Evolutionary conservation across 495 filamentous ascomycete species (phyloP).

Genomic region (Penicillium paradoxum): DNA sequence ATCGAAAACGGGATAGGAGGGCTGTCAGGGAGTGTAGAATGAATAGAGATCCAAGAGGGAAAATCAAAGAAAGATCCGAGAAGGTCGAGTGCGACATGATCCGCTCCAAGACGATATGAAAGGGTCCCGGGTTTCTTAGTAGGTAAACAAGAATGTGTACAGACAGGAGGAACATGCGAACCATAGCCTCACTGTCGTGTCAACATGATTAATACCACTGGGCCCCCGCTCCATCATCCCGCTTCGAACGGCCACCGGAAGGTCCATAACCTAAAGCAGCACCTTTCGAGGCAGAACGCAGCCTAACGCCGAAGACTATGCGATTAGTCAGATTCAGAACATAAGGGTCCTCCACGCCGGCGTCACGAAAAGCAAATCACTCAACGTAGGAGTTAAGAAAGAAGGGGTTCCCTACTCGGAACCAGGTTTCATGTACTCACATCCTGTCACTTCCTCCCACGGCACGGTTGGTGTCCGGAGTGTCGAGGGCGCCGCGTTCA

Average conservation of each 20-base stretch:
- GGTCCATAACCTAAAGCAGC: conserved; percentile 65
- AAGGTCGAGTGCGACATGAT: conserved; percentile 33
- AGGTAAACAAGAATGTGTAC: conserved; percentile 18
- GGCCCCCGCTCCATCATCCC: conserved; percentile 56
- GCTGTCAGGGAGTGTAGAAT: conserved; percentile 35
- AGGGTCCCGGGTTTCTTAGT: conserved; percentile 30
- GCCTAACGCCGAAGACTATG: conserved; percentile 89
- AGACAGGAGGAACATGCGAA: conserved; percentile 16
- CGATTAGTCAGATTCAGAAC: conserved; percentile 76
- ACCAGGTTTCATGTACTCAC: conserved; percentile 83
- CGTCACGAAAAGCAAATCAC: conserved; percentile 69
- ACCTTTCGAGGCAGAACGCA: conserved; percentile 88
- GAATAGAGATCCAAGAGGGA: conserved; percentile 33
- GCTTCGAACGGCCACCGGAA: conserved; percentile 71
- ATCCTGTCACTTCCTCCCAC: conserved; percentile 95
- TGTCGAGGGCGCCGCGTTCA: conserved; percentile 67
- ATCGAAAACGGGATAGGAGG: conserved; percentile 38
- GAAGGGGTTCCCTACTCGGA: conserved; percentile 85
- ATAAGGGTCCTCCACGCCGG: conserved; percentile 67
- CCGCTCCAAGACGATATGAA: conserved; percentile 30
- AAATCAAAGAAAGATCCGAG: conserved; percentile 37
- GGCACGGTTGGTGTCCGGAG: conserved; percentile 80
- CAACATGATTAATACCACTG: conserved; percentile 58
- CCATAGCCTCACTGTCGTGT: conserved; percentile 27
- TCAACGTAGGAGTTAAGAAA: conserved; percentile 63